Evolutionary conservation across 2,329 filamentous ascomycete genomes (phyloP).

Genomic region (Aspergillus proliferans): DNA sequence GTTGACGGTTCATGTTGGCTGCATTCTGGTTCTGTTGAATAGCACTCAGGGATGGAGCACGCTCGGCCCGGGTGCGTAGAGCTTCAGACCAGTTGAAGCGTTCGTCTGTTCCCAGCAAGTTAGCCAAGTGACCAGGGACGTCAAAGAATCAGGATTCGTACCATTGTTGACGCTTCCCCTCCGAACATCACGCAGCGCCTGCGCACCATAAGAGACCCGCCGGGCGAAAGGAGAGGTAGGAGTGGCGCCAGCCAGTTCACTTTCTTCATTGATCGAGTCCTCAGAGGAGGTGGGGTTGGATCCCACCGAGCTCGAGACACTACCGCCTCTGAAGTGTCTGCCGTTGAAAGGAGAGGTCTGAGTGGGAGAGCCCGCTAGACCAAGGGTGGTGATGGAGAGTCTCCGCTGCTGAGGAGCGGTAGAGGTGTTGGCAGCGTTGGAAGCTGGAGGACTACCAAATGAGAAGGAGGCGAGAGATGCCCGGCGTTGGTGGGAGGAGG

Average conservation of each 20-base stretch:
- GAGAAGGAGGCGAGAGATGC: slow-evolving; percentile 37
- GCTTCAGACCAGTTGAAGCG: slow-evolving; percentile 97
- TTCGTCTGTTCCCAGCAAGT: slow-evolving; percentile 61
- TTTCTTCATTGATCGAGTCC: slow-evolving; percentile 57
- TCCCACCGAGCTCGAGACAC: slow-evolving; percentile 58
- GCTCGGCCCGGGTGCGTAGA: slow-evolving; percentile 84
- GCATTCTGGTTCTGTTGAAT: slow-evolving; percentile 30
- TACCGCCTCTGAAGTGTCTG: slow-evolving; percentile 54
- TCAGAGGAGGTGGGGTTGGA: slow-evolving; percentile 37
- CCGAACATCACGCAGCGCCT: slow-evolving; percentile 67
- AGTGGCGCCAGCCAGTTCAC: slow-evolving; percentile 52
- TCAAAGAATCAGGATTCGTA: slow-evolving; percentile 47
- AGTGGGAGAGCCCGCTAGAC: slow-evolving; percentile 67
- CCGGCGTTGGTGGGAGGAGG: slow-evolving; percentile 37
- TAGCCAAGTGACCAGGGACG: slow-evolving; percentile 19
- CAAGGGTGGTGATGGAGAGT: slow-evolving; percentile 67
- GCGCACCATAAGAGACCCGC: slow-evolving; percentile 83
- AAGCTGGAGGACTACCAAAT: slow-evolving; percentile 25
- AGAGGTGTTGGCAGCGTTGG: slow-evolving; percentile 46
- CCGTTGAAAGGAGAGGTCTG: slow-evolving; percentile 47
- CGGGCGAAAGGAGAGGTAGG: slow-evolving; percentile 65
- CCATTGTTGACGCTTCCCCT: slow-evolving; percentile 57
- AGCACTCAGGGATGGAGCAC: slow-evolving; percentile 49
- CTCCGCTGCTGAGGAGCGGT: slow-evolving; percentile 54
- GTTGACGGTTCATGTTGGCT: slow-evolving; percentile 43